These are phyloP conservation scores for Arthrocladium fulminans DNA, from an alignment of 2,329 filamentous ascomycete species.

Conservation along the genomic window DNA sequence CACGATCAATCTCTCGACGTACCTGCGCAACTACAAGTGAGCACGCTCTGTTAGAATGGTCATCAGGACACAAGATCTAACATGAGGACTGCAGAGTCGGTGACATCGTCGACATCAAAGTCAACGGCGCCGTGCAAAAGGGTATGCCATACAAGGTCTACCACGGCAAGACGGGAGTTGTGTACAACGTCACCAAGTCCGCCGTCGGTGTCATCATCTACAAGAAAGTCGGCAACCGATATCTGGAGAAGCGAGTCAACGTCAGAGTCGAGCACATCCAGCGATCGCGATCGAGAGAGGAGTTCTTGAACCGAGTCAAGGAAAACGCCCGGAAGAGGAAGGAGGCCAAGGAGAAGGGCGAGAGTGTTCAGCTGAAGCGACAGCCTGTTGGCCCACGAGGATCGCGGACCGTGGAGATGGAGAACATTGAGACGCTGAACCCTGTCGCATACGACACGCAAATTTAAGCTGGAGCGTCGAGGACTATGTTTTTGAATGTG, in stretches of 20 bases:
- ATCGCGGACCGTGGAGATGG: conserved; percentile 62
- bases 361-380: conserved; percentile 86
- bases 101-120: conserved; percentile 98
- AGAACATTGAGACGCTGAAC: conserved; percentile 79
- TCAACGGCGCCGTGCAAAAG: conserved; percentile 97
- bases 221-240: conserved; percentile 99
- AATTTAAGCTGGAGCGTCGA: too few species aligned
- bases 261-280: conserved; percentile 95
- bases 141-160: conserved; percentile 99
- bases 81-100: conserved; percentile 58
- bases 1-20: conserved; percentile 86
- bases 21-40: conserved; percentile 87
- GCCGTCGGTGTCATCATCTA: conserved; percentile 98
- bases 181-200: conserved; percentile 99
- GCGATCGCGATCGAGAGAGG: conserved; percentile 90
- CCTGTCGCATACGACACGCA: conserved; percentile 96
- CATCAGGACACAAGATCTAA: conserved; percentile 17
- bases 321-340: conserved; percentile 85
- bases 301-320: conserved; percentile 96
- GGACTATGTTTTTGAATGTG: too few species aligned
- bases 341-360: conserved; percentile 83
- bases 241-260: conserved; percentile 99
- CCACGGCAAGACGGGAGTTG: conserved; percentile 96
- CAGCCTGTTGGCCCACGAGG: conserved; percentile 71
- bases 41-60: conserved; percentile 24